Percentiles rank a stretch among this genome's conserved stretches.
Evolutionary conservation across 768 basidiomycete species (phyloP).

Genomic region (Crucibulum laeve): DNA sequence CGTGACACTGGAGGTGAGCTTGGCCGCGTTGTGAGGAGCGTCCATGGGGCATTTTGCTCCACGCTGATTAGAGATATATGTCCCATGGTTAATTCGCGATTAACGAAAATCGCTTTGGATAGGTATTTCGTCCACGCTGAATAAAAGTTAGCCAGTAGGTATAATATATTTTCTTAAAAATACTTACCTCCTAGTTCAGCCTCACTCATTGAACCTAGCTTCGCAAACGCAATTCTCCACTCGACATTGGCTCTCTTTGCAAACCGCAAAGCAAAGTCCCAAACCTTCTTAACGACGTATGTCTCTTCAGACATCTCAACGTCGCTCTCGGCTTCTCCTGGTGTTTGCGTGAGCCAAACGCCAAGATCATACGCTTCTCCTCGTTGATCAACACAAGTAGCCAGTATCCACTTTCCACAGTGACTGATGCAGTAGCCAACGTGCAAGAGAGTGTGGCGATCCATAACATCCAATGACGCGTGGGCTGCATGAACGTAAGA

Average conservation of each 20-base stretch:
- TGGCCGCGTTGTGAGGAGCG: slow-evolving; percentile 36
- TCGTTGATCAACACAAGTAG: slow-evolving; percentile 71
- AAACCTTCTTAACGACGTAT: slow-evolving; percentile 56
- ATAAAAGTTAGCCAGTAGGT: neutral
- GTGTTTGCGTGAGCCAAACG: slow-evolving; percentile 59
- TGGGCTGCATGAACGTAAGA: slow-evolving; percentile 30
- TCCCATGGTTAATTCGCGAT: neutral
- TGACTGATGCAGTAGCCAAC: slow-evolving; percentile 65
- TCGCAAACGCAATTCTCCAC: slow-evolving; percentile 75
- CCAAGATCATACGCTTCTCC: slow-evolving; percentile 71
- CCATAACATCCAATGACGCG: slow-evolving; percentile 38
- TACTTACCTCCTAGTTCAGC: slow-evolving; percentile 64
- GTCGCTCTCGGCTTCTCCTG: slow-evolving; percentile 23
- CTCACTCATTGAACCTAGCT: slow-evolving; percentile 55
- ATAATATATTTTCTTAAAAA: neutral
- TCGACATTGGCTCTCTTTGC: slow-evolving; percentile 67
- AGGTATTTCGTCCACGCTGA: slow-evolving; percentile 3
- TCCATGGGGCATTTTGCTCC: slow-evolving; percentile 57
- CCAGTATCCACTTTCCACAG: slow-evolving; percentile 75
- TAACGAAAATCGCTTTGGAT: neutral
- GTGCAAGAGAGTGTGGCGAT: slow-evolving; percentile 58
- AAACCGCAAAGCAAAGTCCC: slow-evolving; percentile 64
- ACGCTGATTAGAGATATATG: slow-evolving; percentile 61
- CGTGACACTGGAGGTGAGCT: slow-evolving; percentile 11
- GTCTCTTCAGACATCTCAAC: slow-evolving; percentile 33